Evolutionary conservation across 108 stramenopile genomes (phyloP).

Genomic region (Pseudonitzschia multiseries): DNA sequence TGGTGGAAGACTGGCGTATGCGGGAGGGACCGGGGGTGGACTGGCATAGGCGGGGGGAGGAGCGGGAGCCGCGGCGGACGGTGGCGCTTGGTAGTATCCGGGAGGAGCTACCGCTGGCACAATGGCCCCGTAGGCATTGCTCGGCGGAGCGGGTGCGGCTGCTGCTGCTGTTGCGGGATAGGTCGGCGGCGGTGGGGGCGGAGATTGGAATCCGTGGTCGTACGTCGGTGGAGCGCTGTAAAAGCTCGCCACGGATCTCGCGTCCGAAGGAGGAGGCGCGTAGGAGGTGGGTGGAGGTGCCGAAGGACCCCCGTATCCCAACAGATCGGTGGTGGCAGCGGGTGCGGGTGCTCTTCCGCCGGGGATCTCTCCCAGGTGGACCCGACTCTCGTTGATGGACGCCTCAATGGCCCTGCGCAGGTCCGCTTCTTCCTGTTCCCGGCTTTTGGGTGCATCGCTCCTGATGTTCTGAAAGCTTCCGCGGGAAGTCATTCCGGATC

Average conservation of each 20-base stretch:
- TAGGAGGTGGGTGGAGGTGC: neutral
- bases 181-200: constrained; percentile 19
- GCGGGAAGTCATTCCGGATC: neutral
- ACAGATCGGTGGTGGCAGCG: constrained; percentile 27
- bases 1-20: constrained; percentile 14
- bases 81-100: constrained; percentile 30
- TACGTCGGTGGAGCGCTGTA: constrained; percentile 40
- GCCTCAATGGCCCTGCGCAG: constrained; percentile 81
- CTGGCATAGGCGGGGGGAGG: constrained; percentile 16
- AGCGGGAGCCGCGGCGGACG: neutral
- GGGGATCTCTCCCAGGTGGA: constrained; percentile 22
- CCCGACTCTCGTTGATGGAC: constrained; percentile 53
- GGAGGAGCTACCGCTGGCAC: constrained; percentile 32
- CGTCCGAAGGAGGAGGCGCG: constrained; percentile 18
- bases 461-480: constrained; percentile 22
- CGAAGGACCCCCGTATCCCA: constrained; percentile 26
- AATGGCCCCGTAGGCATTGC: constrained; percentile 16
- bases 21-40: constrained; percentile 12
- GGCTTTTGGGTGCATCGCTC: constrained; percentile 73
- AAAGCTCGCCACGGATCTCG: constrained; percentile 34
- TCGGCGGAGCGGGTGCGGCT: constrained; percentile 6
- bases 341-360: neutral
- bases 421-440: constrained; percentile 84
- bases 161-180: constrained; percentile 17
- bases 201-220: constrained; percentile 27